These are phyloP conservation scores for Aspergillus biplanus DNA, from an alignment of 495 filamentous ascomycete species.

Conservation along the genomic window DNA sequence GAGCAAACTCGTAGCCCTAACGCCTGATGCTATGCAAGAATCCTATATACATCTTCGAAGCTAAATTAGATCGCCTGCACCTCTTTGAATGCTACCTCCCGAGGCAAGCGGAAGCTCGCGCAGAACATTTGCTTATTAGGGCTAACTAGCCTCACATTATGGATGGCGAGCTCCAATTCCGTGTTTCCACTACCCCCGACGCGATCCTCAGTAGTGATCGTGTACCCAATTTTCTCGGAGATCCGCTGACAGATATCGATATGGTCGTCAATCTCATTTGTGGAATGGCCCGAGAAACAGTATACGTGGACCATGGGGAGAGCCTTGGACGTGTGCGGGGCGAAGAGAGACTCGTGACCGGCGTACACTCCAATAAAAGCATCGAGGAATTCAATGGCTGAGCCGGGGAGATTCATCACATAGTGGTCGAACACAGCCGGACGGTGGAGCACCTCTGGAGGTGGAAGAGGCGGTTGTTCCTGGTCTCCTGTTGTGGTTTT, in stretches of 20 bases:
- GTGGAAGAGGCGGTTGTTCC: constrained; percentile 33
- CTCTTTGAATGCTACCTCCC: constrained; percentile 72
- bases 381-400: constrained; percentile 82
- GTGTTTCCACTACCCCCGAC: constrained; percentile 44
- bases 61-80: not conserved
- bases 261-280: constrained; percentile 63
- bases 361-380: constrained; percentile 82
- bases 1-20: constrained; percentile 17
- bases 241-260: constrained; percentile 72
- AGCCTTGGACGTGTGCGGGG: constrained; percentile 55
- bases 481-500: constrained; percentile 27
- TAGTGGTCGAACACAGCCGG: constrained; percentile 79
- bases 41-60: not conserved
- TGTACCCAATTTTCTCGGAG: constrained; percentile 60
- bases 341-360: constrained; percentile 66
- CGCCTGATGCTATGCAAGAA: constrained; percentile 26
- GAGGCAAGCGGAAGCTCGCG: constrained; percentile 83
- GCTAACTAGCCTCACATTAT: constrained; percentile 85
- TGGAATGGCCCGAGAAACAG: constrained; percentile 80
- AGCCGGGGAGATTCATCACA: constrained; percentile 95
- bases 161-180: constrained; percentile 63
- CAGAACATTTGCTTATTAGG: constrained; percentile 97
- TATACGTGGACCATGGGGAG: constrained; percentile 90
- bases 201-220: constrained; percentile 61
- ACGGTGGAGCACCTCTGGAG: constrained; percentile 56